Percentiles rank a stretch among this genome's conserved stretches.
Evolutionary conservation across 768 basidiomycete genomes (phyloP).

Genomic region (Mycena galopus): DNA sequence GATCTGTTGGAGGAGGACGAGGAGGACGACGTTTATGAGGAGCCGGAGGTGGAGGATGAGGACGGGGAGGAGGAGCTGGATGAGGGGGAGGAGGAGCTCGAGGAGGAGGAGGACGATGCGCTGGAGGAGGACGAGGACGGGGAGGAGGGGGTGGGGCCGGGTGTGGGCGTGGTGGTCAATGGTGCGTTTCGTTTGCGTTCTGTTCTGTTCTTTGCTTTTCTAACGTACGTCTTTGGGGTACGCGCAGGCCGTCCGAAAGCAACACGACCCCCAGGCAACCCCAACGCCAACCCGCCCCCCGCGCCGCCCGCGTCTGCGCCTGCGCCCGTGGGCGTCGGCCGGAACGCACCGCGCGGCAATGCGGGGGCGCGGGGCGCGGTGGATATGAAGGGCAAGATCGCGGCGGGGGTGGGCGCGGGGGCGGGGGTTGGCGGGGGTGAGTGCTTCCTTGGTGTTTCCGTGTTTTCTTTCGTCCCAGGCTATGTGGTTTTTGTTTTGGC

Average conservation of each 20-base stretch:
- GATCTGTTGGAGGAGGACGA: slow-evolving; percentile 52
- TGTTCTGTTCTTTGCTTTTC: no score
- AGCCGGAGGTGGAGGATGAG: slow-evolving; percentile 67
- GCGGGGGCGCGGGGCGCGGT: slow-evolving; percentile 5
- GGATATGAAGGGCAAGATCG: slow-evolving; percentile 36
- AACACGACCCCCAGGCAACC: no score
- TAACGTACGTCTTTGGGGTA: no score
- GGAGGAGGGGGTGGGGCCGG: not conserved
- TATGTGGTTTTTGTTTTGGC: not conserved
- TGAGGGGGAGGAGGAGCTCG: slow-evolving; percentile 75
- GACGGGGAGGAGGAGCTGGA: slow-evolving; percentile 82
- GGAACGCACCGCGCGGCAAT: not conserved
- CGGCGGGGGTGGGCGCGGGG: slow-evolving; percentile 28
- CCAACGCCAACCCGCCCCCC: no score
- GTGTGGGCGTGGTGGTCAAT: not conserved
- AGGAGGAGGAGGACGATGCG: slow-evolving; percentile 66
- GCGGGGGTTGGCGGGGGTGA: slow-evolving; percentile 36
- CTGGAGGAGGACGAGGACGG: slow-evolving; percentile 54
- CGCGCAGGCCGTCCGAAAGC: no score
- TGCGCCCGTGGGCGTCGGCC: no score
- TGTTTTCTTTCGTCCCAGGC: not conserved
- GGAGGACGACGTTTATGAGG: slow-evolving; percentile 60
- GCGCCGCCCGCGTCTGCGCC: no score
- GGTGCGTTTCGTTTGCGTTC: no score
- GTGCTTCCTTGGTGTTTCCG: slow-evolving; percentile 8